Base-by-base conservation (phyloP, 192 early-diverging fungal species). In the Cetraspora pellucida region DNA sequence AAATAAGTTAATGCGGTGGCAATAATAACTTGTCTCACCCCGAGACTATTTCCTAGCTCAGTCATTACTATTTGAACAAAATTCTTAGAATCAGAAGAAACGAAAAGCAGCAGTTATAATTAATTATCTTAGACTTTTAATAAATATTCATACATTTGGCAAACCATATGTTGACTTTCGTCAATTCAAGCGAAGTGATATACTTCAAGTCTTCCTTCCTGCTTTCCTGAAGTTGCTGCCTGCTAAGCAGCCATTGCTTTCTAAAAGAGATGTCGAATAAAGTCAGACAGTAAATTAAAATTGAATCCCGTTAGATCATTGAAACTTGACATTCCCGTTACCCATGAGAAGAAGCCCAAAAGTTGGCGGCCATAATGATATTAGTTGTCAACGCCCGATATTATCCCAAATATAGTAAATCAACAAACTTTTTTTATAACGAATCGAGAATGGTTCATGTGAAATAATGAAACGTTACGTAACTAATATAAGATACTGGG, bases 1-100 rank as follows among this genome's bases (percentile, higher is more conserved):
- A 96, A 96, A 71, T 96, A 97, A 3, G 94, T 90, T 46, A 89
- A 78, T 3, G 93, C 94, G 11, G 95, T 94, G 0, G 94, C 92
- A 7, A 96, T 83, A 27, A 95, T 92, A 46, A 93, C 91, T 79
- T 96, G 96, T 63, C 92, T 81, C 31, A 91, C 77, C n/a, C 89
- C 85, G 16, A 95, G 63, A 50, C 86, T 84, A 47, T 91, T 91
- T 27, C 91, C 94, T 58, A 95, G 81, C 60, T 87, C 89, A 73
- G 88, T 82, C 66, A 95, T 94, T 52, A 95, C 94, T 95, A 44
- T 44, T 65, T 37, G 37, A 37, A 6, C 1, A 37, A 61, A 4
- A 13, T 21, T 17, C n/a, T 43, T 84, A 19, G 46, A 13, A 23
- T 25, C 4, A 55, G 25, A 75, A 66, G 54, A 63, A 37, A 70